phyloP scores from a whole-genome alignment of 73 alveolate genomes.

The Stentor coeruleus region DNA sequence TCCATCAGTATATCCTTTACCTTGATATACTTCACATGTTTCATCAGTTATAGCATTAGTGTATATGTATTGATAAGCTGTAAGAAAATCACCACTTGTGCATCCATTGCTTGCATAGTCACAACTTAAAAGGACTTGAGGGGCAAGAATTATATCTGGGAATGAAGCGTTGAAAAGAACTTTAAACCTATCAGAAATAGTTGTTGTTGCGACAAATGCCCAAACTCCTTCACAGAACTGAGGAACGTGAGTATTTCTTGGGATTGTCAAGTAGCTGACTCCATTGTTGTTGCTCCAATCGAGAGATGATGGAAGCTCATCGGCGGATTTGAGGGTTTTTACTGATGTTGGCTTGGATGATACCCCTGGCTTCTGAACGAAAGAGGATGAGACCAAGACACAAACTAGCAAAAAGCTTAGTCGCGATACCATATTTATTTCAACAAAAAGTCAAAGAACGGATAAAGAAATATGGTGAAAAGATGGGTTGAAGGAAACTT shows the following conservation, averaged over 20 bases:
- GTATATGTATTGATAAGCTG: constrained; percentile 56
- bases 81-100: constrained; percentile 58
- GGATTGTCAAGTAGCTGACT: constrained; percentile 61
- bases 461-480: too few relatives aligned
- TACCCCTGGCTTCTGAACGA: too few relatives aligned
- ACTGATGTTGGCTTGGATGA: too few relatives aligned
- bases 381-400: too few relatives aligned
- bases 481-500: too few relatives aligned
- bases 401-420: too few relatives aligned
- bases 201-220: constrained; percentile 71
- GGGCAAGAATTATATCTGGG: constrained; percentile 54
- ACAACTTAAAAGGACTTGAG: constrained; percentile 63
- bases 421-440: too few relatives aligned
- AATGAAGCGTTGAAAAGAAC: constrained; percentile 44
- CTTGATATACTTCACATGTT: constrained; percentile 40
- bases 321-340: too few relatives aligned
- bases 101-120: constrained; percentile 60
- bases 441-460: too few relatives aligned
- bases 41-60: constrained; percentile 56
- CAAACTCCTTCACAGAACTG: constrained; percentile 76
- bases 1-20: constrained; percentile 35
- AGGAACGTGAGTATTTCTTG: constrained; percentile 67
- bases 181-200: constrained; percentile 79
- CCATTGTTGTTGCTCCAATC: constrained; percentile 71
- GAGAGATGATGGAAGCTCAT: constrained; percentile 43